Percentiles rank a stretch among this genome's conserved stretches.
Conservation (phyloP, 768 basidiomycete genomes). For the Trametes coccinea region DNA sequence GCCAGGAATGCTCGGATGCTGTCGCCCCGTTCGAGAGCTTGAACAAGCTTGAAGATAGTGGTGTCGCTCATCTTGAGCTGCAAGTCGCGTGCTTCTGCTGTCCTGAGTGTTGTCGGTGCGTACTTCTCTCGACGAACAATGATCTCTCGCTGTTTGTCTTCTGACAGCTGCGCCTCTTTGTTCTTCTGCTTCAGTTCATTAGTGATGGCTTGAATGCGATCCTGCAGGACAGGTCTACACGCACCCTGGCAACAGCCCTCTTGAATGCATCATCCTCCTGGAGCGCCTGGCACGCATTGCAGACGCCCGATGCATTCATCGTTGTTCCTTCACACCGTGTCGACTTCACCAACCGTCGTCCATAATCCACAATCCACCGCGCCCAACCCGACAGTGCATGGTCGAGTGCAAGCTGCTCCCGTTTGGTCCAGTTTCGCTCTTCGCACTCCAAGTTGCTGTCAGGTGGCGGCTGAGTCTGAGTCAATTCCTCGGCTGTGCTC, state of each 20-base stretch:
- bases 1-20: slow-evolving; percentile 20
- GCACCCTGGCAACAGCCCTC: too few relatives aligned
- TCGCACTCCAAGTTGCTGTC: too few relatives aligned
- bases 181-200: neutral
- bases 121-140: slow-evolving; percentile 4
- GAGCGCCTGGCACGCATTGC: too few relatives aligned
- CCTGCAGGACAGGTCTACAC: too few relatives aligned
- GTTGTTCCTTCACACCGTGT: neutral
- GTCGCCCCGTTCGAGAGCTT: slow-evolving; percentile 12
- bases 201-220: neutral
- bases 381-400: neutral
- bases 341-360: neutral
- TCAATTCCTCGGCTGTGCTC: too few relatives aligned
- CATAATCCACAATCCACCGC: slow-evolving; percentile 3
- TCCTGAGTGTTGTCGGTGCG: neutral
- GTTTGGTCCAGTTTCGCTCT: too few relatives aligned
- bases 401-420: too few relatives aligned
- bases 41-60: slow-evolving; percentile 16
- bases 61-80: slow-evolving; percentile 19
- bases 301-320: neutral
- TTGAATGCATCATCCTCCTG: too few relatives aligned
- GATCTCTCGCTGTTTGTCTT: slow-evolving; percentile 7
- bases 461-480: too few relatives aligned
- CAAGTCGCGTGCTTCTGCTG: slow-evolving; percentile 15
- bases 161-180: neutral